Evolutionary conservation across 805 yeast genomes (phyloP).

Genomic region (Myxozyma monticola): DNA sequence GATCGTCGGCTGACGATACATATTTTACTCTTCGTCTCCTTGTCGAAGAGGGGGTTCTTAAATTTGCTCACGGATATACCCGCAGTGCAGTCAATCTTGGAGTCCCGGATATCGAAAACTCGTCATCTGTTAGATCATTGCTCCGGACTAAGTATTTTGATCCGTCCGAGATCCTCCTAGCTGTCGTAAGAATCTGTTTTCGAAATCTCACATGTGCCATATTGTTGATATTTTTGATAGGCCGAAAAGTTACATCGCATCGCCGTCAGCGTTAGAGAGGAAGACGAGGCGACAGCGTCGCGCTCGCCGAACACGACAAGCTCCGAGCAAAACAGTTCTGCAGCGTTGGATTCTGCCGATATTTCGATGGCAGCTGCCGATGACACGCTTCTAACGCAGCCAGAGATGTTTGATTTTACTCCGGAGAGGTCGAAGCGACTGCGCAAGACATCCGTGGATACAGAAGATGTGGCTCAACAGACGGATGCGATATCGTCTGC

Average conservation of each 20-base stretch:
- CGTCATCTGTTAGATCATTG: neutral
- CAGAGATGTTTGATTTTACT: neutral
- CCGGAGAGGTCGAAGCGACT: neutral
- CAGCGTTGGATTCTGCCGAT: too few relatives aligned
- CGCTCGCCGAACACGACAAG: too few relatives aligned
- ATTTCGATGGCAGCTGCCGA: too few relatives aligned
- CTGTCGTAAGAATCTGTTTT: neutral
- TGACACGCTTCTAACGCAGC: neutral
- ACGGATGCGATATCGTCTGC: too few relatives aligned
- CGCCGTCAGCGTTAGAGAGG: too few relatives aligned
- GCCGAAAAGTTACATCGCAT: neutral
- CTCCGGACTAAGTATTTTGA: neutral
- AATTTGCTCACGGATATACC: neutral
- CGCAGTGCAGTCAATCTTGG: neutral
- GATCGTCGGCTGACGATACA: too few relatives aligned
- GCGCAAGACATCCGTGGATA: neutral
- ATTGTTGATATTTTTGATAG: conserved; percentile 2
- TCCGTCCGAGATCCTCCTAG: neutral
- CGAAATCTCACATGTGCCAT: neutral
- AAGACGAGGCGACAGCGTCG: too few relatives aligned
- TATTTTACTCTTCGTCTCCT: neutral
- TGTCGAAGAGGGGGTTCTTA: neutral
- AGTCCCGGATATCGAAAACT: too few relatives aligned
- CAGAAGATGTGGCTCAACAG: neutral
- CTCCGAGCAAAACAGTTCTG: too few relatives aligned